phyloP scores from a whole-genome alignment of 108 stramenopile species.

The Skeletonema marinoi region DNA sequence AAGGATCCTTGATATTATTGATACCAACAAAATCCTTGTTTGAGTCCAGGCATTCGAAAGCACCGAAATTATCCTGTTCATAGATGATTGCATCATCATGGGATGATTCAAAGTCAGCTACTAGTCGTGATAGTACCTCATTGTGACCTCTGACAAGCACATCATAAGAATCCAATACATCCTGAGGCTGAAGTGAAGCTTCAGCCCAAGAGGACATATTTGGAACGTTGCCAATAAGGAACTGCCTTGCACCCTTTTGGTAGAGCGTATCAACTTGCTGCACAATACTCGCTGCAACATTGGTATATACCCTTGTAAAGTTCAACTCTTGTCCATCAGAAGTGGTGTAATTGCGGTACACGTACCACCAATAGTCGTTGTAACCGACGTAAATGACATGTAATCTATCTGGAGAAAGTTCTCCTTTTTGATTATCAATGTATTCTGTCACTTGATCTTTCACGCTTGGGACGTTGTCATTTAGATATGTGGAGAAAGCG shows the following conservation, averaged over 20 bases:
- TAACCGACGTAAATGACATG: slow-evolving; percentile 13
- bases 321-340: slow-evolving; percentile 16
- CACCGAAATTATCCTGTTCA: neutral
- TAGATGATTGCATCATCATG: slow-evolving; percentile 7
- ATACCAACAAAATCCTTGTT: slow-evolving; percentile 1
- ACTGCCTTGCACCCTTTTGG: slow-evolving; percentile 7
- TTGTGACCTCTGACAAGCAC: slow-evolving; percentile 16
- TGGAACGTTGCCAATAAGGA: slow-evolving; percentile 11
- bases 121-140: neutral
- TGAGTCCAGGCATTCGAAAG: slow-evolving; percentile 10
- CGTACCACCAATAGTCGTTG: slow-evolving; percentile 25
- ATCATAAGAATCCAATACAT: slow-evolving; percentile 17
- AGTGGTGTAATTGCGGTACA: slow-evolving; percentile 14
- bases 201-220: slow-evolving; percentile 28
- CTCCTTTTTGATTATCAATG: slow-evolving; percentile 2
- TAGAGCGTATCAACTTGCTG: slow-evolving; percentile 7
- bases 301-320: slow-evolving; percentile 19
- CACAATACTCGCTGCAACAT: slow-evolving; percentile 1
- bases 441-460: slow-evolving; percentile 17
- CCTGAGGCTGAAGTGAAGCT: slow-evolving; percentile 3
- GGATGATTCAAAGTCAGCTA: slow-evolving; percentile 2
- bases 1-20: slow-evolving; percentile 3
- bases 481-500: slow-evolving; percentile 9
- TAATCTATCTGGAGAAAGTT: neutral
- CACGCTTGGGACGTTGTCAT: slow-evolving; percentile 9